phyloP scores from a whole-genome alignment of 768 basidiomycete genomes.

The Boletus edulis region DNA sequence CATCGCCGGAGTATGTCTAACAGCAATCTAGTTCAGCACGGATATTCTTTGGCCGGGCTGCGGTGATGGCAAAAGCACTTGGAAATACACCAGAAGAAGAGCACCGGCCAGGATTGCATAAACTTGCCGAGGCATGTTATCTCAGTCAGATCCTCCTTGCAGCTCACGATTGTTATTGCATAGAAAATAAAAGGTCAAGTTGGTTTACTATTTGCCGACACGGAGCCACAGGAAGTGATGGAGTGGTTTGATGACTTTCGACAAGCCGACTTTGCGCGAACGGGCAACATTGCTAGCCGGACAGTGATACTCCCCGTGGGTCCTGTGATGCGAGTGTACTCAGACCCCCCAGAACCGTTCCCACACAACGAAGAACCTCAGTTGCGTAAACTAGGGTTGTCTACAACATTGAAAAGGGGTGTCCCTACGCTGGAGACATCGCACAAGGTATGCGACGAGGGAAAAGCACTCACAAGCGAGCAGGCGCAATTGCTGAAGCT shows the following conservation, averaged over 20 bases:
- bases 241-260: constrained; percentile 94
- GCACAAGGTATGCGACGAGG: constrained; percentile 85
- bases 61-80: constrained; percentile 95
- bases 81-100: constrained; percentile 87
- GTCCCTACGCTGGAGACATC: constrained; percentile 78
- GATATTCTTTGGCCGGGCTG: constrained; percentile 82
- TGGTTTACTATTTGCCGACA: constrained; percentile 89
- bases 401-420: constrained; percentile 81
- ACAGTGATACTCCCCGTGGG: constrained; percentile 78
- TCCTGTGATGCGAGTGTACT: constrained; percentile 78
- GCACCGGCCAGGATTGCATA: constrained; percentile 71
- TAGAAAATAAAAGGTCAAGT: constrained; percentile 95
- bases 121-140: constrained; percentile 72
- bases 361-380: constrained; percentile 98
- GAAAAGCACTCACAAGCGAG: constrained; percentile 75
- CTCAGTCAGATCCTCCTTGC: background rate
- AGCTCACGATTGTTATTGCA: constrained; percentile 1
- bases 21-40: constrained; percentile 54
- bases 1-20: constrained; percentile 1
- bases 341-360: constrained; percentile 83
- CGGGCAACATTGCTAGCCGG: constrained; percentile 75
- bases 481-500: constrained; percentile 93
- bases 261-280: constrained; percentile 88
- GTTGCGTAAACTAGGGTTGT: constrained; percentile 85
- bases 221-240: constrained; percentile 83